Evolutionary conservation across 345 rosid species (phyloP), one percentile per base, ranked within the genome.

Genomic region (Gossypium raimondii): DNA sequence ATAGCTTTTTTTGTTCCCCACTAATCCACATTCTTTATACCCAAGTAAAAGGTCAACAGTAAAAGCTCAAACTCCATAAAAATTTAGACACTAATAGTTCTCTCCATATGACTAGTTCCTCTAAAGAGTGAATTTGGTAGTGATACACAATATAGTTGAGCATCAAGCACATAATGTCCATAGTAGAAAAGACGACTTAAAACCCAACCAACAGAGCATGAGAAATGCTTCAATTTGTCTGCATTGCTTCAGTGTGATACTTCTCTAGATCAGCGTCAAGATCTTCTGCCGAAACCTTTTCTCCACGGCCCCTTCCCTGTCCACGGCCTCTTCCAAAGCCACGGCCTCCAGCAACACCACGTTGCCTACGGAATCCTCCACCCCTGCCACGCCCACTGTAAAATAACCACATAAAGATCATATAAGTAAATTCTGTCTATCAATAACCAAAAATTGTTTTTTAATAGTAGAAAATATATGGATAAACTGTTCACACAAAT

Each of bases 241-340:
- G 86, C 99, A 96, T 93, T 58, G 92, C 83, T 79, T 83, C 93
- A 2, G 94, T 66, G 73, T 89, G 93, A 78, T 93, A 96, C 83
- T 90, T 92, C 79, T 86, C 98, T 78, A 96, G 83, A 84, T 96
- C 97, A 18, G 99, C 98, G 68, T 96, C 98, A 66, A 93, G 97
- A 83, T 92, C 98, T 68, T 93, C 98, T 0, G 95, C 97, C 60
- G 99, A 96, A 58, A 92, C 74, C 80, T 89, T 92, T 73, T 92
- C 97, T 12, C 84, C 83, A 17, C 85, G 90, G 7, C 87, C 95
- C 65, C 85, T 87, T 73, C 93, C 97, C 55, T 90, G 76, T 50
- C 91, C 95, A 44, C 92, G 84, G 16, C 90, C 89, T 38, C 90
- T 82, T 77, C 90, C 89, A 41, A 79, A 74, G 16, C 98, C 82